These are phyloP conservation scores for Dactylis glomerata DNA, from an alignment of 176 grass and related monocot genomes.

Conservation along the genomic window DNA sequence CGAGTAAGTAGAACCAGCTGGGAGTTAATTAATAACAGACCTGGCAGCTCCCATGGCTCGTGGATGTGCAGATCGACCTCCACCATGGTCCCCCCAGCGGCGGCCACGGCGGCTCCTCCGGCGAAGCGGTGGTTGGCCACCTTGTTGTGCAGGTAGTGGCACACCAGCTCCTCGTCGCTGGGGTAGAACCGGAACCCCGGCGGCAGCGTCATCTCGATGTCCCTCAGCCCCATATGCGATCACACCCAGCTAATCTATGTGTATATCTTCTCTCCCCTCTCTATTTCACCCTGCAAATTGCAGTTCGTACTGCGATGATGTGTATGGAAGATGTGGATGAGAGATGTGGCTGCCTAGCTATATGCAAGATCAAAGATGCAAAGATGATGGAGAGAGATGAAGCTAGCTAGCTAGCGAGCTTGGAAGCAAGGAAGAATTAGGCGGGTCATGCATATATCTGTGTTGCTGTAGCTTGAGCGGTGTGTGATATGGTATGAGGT, in stretches of 20 bases:
- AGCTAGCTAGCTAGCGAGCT: neutral
- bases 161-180: conserved; percentile 72
- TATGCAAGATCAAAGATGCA: neutral
- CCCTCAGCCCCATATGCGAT: conserved; percentile 42
- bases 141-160: conserved; percentile 72
- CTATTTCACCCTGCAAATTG: neutral
- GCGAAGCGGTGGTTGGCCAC: conserved; percentile 45
- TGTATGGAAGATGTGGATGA: neutral
- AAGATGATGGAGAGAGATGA: neutral
- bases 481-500: neutral
- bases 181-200: conserved; percentile 75
- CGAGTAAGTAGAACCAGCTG: neutral
- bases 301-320: neutral
- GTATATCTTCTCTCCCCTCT: neutral
- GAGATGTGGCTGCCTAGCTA: neutral
- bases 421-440: neutral
- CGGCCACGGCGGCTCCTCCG: neutral
- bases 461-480: neutral
- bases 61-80: conserved; percentile 74
- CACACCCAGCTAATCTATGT: neutral
- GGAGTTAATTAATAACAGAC: neutral
- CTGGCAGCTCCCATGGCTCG: conserved; percentile 82
- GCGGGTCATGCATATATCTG: neutral
- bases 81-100: conserved; percentile 30
- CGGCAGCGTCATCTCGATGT: conserved; percentile 69